A percentile compares a stretch with the other conserved stretches of the same genome.
These are phyloP conservation scores for Mallotus japonicus DNA, from an alignment of 441 rosid species.

Conservation along the genomic window DNA sequence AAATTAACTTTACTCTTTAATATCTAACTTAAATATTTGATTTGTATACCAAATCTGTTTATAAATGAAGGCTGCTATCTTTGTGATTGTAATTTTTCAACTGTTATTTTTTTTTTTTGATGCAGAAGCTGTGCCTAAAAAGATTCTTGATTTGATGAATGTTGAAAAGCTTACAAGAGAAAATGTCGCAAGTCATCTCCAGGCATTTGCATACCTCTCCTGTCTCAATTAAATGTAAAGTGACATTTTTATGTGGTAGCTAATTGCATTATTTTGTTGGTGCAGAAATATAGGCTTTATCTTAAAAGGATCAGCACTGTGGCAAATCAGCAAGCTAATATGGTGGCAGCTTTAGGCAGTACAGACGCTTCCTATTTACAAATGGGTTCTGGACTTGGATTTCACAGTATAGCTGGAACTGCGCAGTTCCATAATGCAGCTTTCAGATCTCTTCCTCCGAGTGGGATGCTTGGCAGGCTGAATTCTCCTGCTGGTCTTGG, in stretches of 20 bases:
- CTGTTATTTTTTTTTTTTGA: constrained; percentile 8
- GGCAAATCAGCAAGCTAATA: constrained; percentile 67
- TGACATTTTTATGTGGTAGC: constrained; percentile 19
- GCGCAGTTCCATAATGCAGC: constrained; percentile 47
- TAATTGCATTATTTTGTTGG: constrained; percentile 24
- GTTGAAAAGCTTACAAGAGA: constrained; percentile 89
- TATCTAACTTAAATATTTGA: constrained; percentile 8
- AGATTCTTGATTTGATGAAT: constrained; percentile 91
- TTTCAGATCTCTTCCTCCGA: constrained; percentile 52
- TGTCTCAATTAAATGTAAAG: constrained; percentile 8
- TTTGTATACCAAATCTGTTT: not conserved
- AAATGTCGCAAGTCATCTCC: constrained; percentile 98
- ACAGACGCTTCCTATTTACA: constrained; percentile 60
- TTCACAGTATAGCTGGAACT: constrained; percentile 44
- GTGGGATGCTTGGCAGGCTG: constrained; percentile 60
- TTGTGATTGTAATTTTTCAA: not conserved
- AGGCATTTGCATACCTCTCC: constrained; percentile 40
- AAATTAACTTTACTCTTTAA: constrained; percentile 8
- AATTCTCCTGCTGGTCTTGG: constrained; percentile 64
- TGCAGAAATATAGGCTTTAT: constrained; percentile 84
- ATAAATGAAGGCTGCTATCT: constrained; percentile 1
- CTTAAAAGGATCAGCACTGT: constrained; percentile 72
- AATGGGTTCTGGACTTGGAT: constrained; percentile 54
- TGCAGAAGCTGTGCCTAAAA: constrained; percentile 97
- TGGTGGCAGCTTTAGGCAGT: constrained; percentile 55